phyloP scores from a whole-genome alignment of 257 asterid genomes.

The Datura wrightii region DNA sequence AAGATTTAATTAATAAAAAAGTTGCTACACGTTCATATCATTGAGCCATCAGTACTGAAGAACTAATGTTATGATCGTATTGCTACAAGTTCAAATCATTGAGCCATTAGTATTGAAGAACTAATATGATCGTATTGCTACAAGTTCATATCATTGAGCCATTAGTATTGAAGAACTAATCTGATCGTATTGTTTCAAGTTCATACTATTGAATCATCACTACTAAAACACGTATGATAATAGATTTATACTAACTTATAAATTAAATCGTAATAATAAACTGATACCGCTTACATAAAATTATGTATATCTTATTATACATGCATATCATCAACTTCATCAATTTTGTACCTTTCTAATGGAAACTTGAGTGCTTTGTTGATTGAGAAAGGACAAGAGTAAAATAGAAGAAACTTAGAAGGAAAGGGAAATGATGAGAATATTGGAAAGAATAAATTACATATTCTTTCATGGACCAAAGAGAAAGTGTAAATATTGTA shows the following conservation, averaged over 20 bases:
- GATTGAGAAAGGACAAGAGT: not conserved
- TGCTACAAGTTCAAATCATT: too few species aligned
- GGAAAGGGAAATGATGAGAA: slow-evolving; percentile 22
- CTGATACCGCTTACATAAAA: not conserved
- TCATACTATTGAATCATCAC: too few species aligned
- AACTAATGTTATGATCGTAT: too few species aligned
- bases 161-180: too few species aligned
- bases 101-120: too few species aligned
- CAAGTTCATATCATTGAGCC: too few species aligned
- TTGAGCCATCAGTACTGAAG: too few species aligned
- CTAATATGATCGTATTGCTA: too few species aligned
- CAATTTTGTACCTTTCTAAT: not conserved
- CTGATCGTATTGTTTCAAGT: too few species aligned
- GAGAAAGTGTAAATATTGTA: not conserved
- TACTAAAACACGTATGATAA: too few species aligned
- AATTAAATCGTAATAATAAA: not conserved
- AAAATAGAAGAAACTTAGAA: slow-evolving; percentile 20
- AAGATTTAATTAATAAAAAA: too few species aligned
- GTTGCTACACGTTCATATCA: too few species aligned
- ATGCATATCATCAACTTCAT: not conserved
- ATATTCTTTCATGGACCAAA: not conserved
- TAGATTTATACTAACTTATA: not conserved
- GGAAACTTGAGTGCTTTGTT: not conserved
- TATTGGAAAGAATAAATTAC: not conserved
- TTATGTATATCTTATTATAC: not conserved